Evolutionary conservation across 495 filamentous ascomycete species (phyloP), one percentile per base, ranked within the genome.

Genomic region (Aspergillus indologenus): DNA sequence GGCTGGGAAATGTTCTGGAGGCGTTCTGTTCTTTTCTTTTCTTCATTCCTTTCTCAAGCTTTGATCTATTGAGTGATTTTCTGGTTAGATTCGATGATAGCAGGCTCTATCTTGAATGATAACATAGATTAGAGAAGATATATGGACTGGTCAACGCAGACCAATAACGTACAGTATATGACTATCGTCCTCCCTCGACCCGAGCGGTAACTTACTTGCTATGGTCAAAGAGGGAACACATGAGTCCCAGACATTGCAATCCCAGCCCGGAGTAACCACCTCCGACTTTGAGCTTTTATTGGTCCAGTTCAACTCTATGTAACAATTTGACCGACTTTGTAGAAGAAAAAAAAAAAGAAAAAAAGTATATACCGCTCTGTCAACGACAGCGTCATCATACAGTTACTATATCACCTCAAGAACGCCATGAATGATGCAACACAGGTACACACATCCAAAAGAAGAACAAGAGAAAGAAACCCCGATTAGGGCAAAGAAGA

Each of bases 381-480:
- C 6, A 50, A 26, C 6, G 17, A 1, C 45, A 48, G 19, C 23
- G 12, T 19, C 2, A 48, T 4, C 22, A 50, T 50, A 50, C 24
- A 23, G 5, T 11, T 40, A 14, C 34, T 50, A 50, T 29, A 14
- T n/a, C 20, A 50, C 22, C 9, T 12, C 21, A 1, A 47, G 9
- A 47, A 47, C 45, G 45, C 45, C 45, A 31, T 18, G 4, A 53
- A 60, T 26, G 45, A 51, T 54, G 44, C 58, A 54, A 40, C 31
- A 57, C 29, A 47, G 7, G 12, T 4, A 26, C 17, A 15, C 17
- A 26, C 24, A 42, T 43, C 42, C n/a, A 56, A 55, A 18, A 56
- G 46, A 50, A 43, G 29, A 46, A 19, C 46, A 60, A 17, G 45
- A 45, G 15, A 45, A 56, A 56, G 23, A 42, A 56, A 29, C 26